Conservation (phyloP, 345 rosid genomes). For the Cochlearia excelsa region DNA sequence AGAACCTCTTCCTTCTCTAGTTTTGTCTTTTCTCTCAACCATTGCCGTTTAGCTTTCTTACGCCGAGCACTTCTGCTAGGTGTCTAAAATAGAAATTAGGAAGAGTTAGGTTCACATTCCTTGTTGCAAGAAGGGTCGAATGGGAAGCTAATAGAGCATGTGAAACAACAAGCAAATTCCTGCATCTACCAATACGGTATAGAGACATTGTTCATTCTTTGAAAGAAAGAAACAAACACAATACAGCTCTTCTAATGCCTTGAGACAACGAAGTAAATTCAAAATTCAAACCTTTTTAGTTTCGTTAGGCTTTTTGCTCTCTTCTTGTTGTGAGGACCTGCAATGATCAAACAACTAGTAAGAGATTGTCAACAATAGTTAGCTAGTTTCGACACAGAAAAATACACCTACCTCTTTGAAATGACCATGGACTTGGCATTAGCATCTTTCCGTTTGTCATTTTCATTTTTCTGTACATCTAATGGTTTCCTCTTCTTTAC, state of each 20-base stretch:
- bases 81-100: slow-evolving; percentile 39
- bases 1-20: slow-evolving; percentile 65
- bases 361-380: slow-evolving; percentile 13
- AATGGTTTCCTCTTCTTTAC: slow-evolving; percentile 34
- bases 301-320: slow-evolving; percentile 42
- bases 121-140: slow-evolving; percentile 9
- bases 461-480: slow-evolving; percentile 27
- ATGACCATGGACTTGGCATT: slow-evolving; percentile 24
- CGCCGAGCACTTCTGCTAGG: slow-evolving; percentile 96
- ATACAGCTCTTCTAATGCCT: slow-evolving; percentile 1
- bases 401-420: slow-evolving; percentile 42
- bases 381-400: slow-evolving; percentile 20
- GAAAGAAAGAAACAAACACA: slow-evolving; percentile 1
- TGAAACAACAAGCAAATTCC: slow-evolving; percentile 10
- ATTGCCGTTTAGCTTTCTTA: slow-evolving; percentile 74
- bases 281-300: slow-evolving; percentile 53
- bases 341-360: slow-evolving; percentile 16
- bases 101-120: slow-evolving; percentile 28
- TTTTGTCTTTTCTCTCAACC: slow-evolving; percentile 64
- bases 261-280: slow-evolving; percentile 7
- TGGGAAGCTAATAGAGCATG: slow-evolving; percentile 17
- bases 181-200: neutral
- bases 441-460: slow-evolving; percentile 31
- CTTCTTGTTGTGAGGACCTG: slow-evolving; percentile 46
- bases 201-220: slow-evolving; percentile 14